phyloP scores from a whole-genome alignment of 805 yeast species.

The Pichia nanzhaoensis region DNA sequence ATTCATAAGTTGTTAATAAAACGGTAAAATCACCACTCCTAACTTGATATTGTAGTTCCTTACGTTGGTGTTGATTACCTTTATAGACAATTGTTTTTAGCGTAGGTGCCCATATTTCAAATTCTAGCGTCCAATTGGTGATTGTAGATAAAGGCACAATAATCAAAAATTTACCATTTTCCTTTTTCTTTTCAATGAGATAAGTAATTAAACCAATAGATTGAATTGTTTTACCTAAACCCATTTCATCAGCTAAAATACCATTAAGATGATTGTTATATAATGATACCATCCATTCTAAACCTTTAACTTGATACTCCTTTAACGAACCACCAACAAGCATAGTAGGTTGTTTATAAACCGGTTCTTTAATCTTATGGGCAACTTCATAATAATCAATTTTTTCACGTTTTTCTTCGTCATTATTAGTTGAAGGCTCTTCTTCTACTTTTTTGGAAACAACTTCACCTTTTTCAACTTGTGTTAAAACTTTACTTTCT shows the following conservation, averaged over 20 bases:
- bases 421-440: constrained; percentile 26
- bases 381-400: constrained; percentile 80
- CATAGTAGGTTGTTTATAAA: constrained; percentile 59
- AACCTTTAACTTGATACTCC: constrained; percentile 65
- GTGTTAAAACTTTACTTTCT: constrained; percentile 35
- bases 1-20: constrained; percentile 73
- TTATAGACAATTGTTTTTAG: constrained; percentile 67
- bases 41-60: constrained; percentile 55
- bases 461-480: constrained; percentile 22
- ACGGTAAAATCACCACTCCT: constrained; percentile 69
- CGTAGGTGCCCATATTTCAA: constrained; percentile 85
- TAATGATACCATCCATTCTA: constrained; percentile 62
- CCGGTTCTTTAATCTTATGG: constrained; percentile 62
- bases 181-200: constrained; percentile 58
- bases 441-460: constrained; percentile 16
- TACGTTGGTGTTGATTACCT: constrained; percentile 71
- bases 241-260: constrained; percentile 64
- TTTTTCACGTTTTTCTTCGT: constrained; percentile 47
- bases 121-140: constrained; percentile 80
- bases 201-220: constrained; percentile 72
- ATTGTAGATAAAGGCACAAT: constrained; percentile 80
- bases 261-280: constrained; percentile 57
- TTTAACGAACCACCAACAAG: constrained; percentile 73
- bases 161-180: constrained; percentile 64
- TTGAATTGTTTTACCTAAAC: constrained; percentile 64